These are phyloP conservation scores for Emergomyces pasteurianus DNA, from an alignment of 2,329 filamentous ascomycete genomes.

Conservation along the genomic window DNA sequence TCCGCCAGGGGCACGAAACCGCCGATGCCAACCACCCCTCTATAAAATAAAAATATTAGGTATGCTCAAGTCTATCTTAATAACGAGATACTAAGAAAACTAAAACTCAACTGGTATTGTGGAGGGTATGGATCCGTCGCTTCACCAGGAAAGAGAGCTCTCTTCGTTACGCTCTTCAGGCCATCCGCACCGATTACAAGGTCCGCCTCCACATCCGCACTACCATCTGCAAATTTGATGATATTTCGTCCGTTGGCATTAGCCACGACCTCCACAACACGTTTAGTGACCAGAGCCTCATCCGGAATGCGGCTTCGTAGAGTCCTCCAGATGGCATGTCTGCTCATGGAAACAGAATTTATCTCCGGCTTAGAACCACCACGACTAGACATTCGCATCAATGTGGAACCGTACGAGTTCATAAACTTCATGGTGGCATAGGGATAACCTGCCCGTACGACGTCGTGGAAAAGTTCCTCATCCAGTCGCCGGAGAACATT, in stretches of 20 bases:
- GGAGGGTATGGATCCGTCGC: conserved; percentile 26
- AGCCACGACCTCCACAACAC: conserved; percentile 19
- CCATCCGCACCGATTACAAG: conserved; percentile 35
- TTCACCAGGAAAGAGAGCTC: conserved; percentile 24
- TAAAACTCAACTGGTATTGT: conserved; percentile 26
- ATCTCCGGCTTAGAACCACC: conserved; percentile 12
- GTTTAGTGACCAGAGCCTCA: conserved; percentile 22
- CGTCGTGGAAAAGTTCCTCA: conserved; percentile 21
- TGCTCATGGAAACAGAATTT: conserved; percentile 25
- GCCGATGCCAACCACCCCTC: conserved; percentile 35
- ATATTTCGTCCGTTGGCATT: conserved; percentile 15
- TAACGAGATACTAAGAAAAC: not conserved
- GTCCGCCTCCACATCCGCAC: conserved; percentile 24
- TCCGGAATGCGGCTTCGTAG: conserved; percentile 26
- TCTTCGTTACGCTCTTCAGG: conserved; percentile 25
- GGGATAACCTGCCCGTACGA: conserved; percentile 25
- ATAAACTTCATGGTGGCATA: conserved; percentile 22
- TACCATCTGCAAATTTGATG: conserved; percentile 25
- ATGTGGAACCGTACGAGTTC: conserved; percentile 23
- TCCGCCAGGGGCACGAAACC: conserved; percentile 29
- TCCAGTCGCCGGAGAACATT: conserved; percentile 28
- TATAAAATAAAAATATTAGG: conserved; percentile 7
- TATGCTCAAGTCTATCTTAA: not conserved
- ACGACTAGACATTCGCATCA: conserved; percentile 18
- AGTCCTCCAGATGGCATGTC: conserved; percentile 28